These are phyloP conservation scores for Eucalyptus microcorys DNA, from an alignment of 345 rosid genomes.

Conservation along the genomic window DNA sequence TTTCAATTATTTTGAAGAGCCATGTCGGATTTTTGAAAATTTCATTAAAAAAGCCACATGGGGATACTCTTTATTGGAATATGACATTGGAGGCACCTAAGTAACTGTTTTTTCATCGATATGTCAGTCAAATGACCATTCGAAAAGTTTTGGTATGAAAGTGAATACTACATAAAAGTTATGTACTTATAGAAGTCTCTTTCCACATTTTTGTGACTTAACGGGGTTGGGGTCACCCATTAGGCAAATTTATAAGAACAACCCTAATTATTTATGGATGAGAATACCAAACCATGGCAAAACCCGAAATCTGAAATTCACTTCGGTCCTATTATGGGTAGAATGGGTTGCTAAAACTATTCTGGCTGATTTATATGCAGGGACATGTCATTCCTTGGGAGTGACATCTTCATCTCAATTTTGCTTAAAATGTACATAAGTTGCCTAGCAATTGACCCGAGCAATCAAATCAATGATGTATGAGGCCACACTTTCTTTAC, in stretches of 20 bases:
- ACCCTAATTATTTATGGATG: background rate
- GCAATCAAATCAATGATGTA: background rate
- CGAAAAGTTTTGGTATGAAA: no score
- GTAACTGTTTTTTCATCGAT: no score
- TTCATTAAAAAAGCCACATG: background rate
- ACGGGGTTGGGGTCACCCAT: background rate
- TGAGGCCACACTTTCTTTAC: background rate
- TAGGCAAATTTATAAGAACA: background rate
- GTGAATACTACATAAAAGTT: no score
- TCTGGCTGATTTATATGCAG: background rate
- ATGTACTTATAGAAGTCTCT: background rate
- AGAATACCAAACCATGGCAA: background rate
- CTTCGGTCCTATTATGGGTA: background rate
- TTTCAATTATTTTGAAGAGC: no score
- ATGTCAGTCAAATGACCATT: no score
- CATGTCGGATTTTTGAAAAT: background rate
- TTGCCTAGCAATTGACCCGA: background rate
- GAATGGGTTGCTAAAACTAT: background rate
- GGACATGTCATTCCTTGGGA: background rate
- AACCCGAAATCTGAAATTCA: background rate
- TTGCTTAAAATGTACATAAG: background rate
- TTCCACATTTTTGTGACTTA: background rate
- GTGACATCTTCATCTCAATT: background rate
- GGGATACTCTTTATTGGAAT: fast-evolving
- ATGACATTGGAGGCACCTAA: no score